Evolutionary conservation across 2,329 filamentous ascomycete species (phyloP).

Genomic region (Apiospora koreana): DNA sequence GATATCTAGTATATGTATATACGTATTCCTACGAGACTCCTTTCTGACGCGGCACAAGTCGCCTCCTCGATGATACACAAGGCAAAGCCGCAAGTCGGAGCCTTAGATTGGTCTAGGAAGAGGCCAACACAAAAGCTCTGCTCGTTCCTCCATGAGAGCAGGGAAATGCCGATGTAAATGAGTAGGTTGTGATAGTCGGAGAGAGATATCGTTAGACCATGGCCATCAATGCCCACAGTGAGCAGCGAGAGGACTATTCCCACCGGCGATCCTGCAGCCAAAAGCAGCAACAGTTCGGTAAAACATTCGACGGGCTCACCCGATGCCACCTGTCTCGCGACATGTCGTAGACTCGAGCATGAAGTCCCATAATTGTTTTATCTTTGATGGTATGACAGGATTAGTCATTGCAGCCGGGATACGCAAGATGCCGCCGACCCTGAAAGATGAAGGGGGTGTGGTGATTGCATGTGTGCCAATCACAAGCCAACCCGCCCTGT

Average conservation of each 20-base stretch:
- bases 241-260: neutral
- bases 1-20: neutral
- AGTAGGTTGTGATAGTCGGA: neutral
- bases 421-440: neutral
- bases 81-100: neutral
- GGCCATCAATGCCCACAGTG: neutral
- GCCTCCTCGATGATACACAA: neutral
- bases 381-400: conserved; percentile 1
- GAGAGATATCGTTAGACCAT: neutral
- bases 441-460: conserved; percentile 3
- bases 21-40: neutral
- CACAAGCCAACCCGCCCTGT: neutral
- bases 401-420: conserved; percentile 1
- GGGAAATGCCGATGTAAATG: neutral
- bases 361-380: neutral
- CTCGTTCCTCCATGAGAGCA: neutral
- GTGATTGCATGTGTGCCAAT: conserved; percentile 1
- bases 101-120: neutral
- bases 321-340: neutral
- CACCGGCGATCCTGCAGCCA: neutral
- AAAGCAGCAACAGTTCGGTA: neutral
- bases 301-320: neutral
- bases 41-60: neutral
- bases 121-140: neutral
- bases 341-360: neutral